A percentile compares a stretch with the other conserved stretches of the same genome.
These are phyloP conservation scores for Rostrohypoxylon terebratum DNA, from an alignment of 495 filamentous ascomycete genomes.

Conservation along the genomic window DNA sequence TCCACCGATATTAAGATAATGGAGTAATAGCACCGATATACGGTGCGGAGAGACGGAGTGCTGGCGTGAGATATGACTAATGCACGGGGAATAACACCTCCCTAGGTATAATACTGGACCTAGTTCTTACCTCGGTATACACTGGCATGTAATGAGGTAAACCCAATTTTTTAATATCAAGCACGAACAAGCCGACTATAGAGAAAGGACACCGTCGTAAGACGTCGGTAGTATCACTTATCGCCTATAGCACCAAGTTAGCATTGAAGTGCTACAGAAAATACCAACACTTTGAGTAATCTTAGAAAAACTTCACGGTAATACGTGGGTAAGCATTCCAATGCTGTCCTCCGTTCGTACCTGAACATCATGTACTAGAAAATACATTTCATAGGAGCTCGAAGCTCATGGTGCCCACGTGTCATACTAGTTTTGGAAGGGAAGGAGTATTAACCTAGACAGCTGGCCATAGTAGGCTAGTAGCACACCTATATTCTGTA, in stretches of 20 bases:
- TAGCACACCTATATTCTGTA: not conserved
- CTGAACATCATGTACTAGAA: not conserved
- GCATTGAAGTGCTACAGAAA: not conserved
- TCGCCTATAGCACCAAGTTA: not conserved
- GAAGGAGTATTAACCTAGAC: not conserved
- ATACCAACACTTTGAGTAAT: not conserved
- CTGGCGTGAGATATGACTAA: slow-evolving; percentile 7
- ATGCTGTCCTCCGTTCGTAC: not conserved
- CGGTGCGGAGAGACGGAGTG: not conserved
- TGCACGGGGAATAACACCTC: not conserved
- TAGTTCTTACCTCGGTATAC: not conserved
- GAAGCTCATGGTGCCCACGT: not conserved
- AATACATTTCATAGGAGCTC: not conserved
- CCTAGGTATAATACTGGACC: not conserved
- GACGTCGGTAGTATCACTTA: not conserved
- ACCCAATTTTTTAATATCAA: not conserved
- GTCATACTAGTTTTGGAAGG: not conserved
- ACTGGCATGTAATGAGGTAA: not conserved
- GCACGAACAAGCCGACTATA: not conserved
- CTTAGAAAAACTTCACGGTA: not conserved
- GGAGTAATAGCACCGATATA: not conserved
- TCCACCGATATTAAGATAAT: not conserved
- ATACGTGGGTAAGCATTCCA: not conserved
- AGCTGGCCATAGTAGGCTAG: not conserved
- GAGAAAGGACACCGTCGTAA: not conserved